Evolutionary conservation across 495 filamentous ascomycete genomes (phyloP), one percentile per base, ranked within the genome.

Genomic region (Cetradonia linearis): DNA sequence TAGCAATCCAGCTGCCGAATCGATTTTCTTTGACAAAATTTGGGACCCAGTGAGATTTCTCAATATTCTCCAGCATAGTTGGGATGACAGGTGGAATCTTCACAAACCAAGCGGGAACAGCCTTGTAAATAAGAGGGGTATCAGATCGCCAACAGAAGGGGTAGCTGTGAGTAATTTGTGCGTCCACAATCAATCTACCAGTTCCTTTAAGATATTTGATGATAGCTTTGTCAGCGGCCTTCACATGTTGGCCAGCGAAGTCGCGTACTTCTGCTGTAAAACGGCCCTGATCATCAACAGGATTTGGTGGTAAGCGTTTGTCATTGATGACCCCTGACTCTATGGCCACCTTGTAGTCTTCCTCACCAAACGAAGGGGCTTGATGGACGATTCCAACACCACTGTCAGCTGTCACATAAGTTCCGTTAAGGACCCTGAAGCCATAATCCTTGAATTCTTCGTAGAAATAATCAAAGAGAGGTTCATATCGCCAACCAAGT

Each of bases 341-440:
- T 61, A 91, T 65, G 3, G 88, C 89, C 46, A 92, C 83, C 63
- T 83, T 84, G 77, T 95, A 98, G 83, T 98, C 93, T 59, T 97
- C 93, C 72, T 95, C 91, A 78, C 93, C 93, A 70, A 91, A 97
- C 0, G 91, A 90, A 13, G 94, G 94, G 14, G 94, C 80, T 71
- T 97, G 91, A 73, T 98, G 93, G 30, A 98, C 93, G 56, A 98
- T 85, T 68, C 93, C 93, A 28, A 91, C 90, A 82, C 93, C 93
- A 67, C 88, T 90, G 62, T 95, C 92, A 27, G 88, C 82, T 23
- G 89, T 94, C 49, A 97, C 94, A 71, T 98, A 97, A 3, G 77
- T 82, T 36, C 88, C 93, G 64, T 88, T 92, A 64, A 96, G 68
- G 13, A 98, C 87, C 56, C 78, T 81, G 79, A 95, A 97, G 13